phyloP scores from a whole-genome alignment of 371 early-diverging fungal genomes.

The Rhizomucor pusillus region DNA sequence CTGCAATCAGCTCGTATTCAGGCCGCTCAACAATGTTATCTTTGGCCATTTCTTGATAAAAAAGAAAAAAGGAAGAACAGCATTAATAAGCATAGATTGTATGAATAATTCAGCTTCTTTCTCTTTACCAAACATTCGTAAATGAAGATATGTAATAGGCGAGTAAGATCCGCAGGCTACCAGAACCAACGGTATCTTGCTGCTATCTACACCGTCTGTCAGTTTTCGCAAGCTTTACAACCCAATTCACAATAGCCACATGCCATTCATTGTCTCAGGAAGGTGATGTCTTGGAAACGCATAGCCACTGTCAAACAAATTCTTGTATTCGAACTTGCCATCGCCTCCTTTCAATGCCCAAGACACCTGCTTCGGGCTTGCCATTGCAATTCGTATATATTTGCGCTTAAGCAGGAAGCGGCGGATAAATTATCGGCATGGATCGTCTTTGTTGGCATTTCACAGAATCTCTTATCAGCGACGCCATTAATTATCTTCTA shows the following conservation, averaged over 20 bases:
- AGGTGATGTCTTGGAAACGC: conserved; percentile 31
- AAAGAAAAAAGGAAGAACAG: neutral
- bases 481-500: no score
- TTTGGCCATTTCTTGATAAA: conserved; percentile 85
- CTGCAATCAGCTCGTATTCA: conserved; percentile 86
- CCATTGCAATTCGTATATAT: no score
- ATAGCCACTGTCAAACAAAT: conserved; percentile 20
- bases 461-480: no score
- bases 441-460: no score
- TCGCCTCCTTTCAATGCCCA: no score
- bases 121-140: conserved; percentile 94
- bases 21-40: conserved; percentile 75
- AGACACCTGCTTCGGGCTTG: no score
- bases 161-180: conserved; percentile 98
- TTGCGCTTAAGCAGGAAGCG: no score
- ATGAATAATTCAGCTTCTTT: no score
- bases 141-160: conserved; percentile 95
- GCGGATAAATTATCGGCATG: no score
- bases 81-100: no score
- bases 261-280: conserved; percentile 5
- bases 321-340: no score
- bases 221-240: no score
- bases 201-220: conserved; percentile 55
- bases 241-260: neutral
- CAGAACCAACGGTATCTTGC: conserved; percentile 85